Percentiles rank a stretch among this genome's conserved stretches.
phyloP scores from a whole-genome alignment of 257 asterid species.

The Gentiana dahurica region DNA sequence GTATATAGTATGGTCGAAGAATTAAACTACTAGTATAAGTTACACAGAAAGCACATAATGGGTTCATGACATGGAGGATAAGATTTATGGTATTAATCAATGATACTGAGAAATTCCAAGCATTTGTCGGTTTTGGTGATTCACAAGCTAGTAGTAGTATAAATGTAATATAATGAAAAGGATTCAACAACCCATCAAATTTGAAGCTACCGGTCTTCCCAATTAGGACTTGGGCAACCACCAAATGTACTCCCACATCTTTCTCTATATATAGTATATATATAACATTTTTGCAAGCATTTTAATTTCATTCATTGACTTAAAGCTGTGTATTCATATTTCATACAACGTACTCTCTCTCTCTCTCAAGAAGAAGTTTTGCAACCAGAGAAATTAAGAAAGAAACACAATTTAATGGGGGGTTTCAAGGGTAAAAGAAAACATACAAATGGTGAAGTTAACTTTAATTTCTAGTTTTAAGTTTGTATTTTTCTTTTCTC shows the following conservation, averaged over 20 bases:
- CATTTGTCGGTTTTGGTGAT: constrained; percentile 1
- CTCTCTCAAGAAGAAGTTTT: background rate
- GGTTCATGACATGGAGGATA: background rate
- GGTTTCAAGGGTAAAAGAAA: background rate
- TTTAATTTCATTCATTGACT: background rate
- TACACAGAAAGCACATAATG: background rate
- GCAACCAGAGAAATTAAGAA: no score
- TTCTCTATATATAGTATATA: background rate
- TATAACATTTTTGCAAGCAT: background rate
- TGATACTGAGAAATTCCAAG: no score
- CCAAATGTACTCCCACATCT: constrained; percentile 5
- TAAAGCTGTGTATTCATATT: background rate
- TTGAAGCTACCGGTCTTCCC: constrained; percentile 15
- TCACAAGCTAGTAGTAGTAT: background rate
- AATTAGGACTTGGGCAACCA: constrained; percentile 2
- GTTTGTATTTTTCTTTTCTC: no score
- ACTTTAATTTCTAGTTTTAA: background rate
- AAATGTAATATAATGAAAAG: background rate
- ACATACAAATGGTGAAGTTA: constrained; percentile 4
- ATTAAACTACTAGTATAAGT: no score
- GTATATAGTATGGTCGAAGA: no score
- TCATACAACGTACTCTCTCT: background rate
- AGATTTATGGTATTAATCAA: background rate
- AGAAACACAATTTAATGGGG: constrained; percentile 5
- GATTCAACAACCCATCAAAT: constrained; percentile 10